Percentiles rank a stretch among this genome's conserved stretches.
These are phyloP conservation scores for Hortaea werneckii DNA, from an alignment of 2,329 filamentous ascomycete genomes.

Conservation along the genomic window DNA sequence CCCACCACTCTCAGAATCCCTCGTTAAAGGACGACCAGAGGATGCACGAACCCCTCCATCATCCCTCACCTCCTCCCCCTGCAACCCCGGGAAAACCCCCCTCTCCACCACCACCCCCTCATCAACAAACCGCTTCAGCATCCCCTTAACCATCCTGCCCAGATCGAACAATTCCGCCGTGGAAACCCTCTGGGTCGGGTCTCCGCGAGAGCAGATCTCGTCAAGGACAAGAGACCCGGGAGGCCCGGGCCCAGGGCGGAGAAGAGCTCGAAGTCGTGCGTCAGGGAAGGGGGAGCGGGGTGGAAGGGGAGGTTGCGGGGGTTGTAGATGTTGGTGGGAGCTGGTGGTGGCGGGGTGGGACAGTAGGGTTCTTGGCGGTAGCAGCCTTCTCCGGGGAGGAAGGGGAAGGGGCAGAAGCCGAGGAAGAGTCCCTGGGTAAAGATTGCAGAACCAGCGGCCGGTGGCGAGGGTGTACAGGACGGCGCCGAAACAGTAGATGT, in stretches of 20 bases:
- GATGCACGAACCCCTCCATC: too few species aligned
- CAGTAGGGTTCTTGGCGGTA: too few species aligned
- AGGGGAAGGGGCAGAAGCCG: not conserved
- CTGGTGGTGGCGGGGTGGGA: not conserved
- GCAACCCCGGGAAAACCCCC: not conserved
- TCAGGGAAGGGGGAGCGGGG: too few species aligned
- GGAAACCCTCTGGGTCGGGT: not conserved
- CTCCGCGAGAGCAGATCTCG: not conserved
- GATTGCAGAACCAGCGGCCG: not conserved
- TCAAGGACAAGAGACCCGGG: too few species aligned
- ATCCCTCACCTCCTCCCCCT: too few species aligned
- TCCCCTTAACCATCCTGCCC: not conserved
- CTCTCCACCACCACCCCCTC: not conserved
- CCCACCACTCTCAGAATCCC: not conserved
- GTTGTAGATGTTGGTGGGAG: not conserved
- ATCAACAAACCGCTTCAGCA: not conserved
- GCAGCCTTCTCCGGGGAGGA: too few species aligned
- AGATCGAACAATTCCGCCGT: not conserved
- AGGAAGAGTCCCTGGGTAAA: not conserved
- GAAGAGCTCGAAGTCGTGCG: too few species aligned
- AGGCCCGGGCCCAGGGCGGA: too few species aligned
- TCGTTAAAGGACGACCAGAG: too few species aligned
- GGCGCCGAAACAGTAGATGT: slow-evolving; percentile 17
- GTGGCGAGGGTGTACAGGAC: slow-evolving; percentile 14
- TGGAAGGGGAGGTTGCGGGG: not conserved